phyloP scores from a whole-genome alignment of 495 filamentous ascomycete genomes.

The Penicillium paradoxum region DNA sequence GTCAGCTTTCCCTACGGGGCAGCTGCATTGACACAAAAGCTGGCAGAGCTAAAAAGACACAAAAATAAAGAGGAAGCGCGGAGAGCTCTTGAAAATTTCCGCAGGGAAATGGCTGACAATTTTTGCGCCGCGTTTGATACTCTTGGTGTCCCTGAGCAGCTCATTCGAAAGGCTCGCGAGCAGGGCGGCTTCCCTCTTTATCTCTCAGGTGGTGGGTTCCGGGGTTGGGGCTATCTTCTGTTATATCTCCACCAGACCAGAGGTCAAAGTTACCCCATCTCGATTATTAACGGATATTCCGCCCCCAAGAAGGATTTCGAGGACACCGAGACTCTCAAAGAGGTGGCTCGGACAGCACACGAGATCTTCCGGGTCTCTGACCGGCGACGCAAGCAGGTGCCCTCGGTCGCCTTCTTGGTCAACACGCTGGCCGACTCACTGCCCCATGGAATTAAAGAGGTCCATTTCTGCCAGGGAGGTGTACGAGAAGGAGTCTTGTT shows the following conservation, averaged over 20 bases:
- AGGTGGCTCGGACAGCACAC: constrained; percentile 38
- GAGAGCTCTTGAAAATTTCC: constrained; percentile 37
- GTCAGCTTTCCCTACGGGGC: constrained; percentile 79
- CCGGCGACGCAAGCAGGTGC: constrained; percentile 72
- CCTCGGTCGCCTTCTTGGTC: constrained; percentile 76
- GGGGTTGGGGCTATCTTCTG: constrained; percentile 84
- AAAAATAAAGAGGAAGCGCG: constrained; percentile 25
- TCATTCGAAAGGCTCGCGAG: constrained; percentile 38
- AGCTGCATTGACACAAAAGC: constrained; percentile 62
- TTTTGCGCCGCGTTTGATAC: constrained; percentile 58
- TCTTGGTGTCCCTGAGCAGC: constrained; percentile 50
- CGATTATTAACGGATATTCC: constrained; percentile 76
- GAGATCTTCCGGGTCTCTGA: constrained; percentile 78
- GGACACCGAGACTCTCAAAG: constrained; percentile 54
- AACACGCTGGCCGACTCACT: constrained; percentile 64
- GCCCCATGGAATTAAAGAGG: constrained; percentile 59
- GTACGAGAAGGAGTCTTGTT: constrained; percentile 80
- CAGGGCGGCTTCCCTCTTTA: constrained; percentile 62
- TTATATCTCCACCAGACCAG: constrained; percentile 55
- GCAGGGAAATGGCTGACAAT: constrained; percentile 51
- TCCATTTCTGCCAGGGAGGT: constrained; percentile 79
- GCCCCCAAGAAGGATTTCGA: constrained; percentile 58
- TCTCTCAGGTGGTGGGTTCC: constrained; percentile 84
- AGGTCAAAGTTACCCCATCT: constrained; percentile 74
- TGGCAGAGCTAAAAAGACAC: constrained; percentile 45